These are phyloP conservation scores for Pulveroboletus sp. DNA, from an alignment of 768 basidiomycete species.

Conservation along the genomic window DNA sequence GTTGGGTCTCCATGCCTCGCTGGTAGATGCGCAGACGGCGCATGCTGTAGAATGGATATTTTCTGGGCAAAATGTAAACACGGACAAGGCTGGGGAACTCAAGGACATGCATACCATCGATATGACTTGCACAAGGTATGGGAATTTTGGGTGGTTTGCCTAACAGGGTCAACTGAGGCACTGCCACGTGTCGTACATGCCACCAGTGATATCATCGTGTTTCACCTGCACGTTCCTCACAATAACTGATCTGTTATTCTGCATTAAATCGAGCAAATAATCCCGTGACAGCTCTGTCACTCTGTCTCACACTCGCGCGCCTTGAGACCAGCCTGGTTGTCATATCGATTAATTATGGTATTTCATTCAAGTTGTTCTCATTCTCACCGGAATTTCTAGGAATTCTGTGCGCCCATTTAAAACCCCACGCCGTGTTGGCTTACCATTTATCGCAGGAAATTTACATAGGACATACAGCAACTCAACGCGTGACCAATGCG, in stretches of 20 bases:
- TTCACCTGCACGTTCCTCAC: constrained; percentile 3
- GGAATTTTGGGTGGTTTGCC: neutral
- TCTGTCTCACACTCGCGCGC: neutral
- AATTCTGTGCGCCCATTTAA: neutral
- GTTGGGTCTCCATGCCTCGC: constrained; percentile 78
- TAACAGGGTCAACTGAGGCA: neutral
- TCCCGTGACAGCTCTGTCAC: neutral
- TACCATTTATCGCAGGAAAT: neutral
- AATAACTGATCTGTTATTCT: too few relatives aligned
- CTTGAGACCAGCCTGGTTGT: neutral
- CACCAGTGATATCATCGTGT: constrained; percentile 2
- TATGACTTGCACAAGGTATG: too few relatives aligned
- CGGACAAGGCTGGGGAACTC: neutral
- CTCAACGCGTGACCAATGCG: neutral
- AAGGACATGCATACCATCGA: constrained; percentile 15
- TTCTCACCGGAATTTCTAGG: neutral
- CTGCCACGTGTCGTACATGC: too few relatives aligned
- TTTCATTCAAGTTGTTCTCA: neutral
- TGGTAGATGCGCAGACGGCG: constrained; percentile 70
- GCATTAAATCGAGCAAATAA: neutral
- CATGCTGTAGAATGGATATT: constrained; percentile 86
- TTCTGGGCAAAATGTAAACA: constrained; percentile 45
- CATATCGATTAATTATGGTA: neutral
- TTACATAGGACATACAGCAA: neutral
- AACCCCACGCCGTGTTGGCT: neutral